Evolutionary conservation across 1,284 basidiomycete species (phyloP), one percentile per base, ranked within the genome.

Genomic region (Peniophora sp.): DNA sequence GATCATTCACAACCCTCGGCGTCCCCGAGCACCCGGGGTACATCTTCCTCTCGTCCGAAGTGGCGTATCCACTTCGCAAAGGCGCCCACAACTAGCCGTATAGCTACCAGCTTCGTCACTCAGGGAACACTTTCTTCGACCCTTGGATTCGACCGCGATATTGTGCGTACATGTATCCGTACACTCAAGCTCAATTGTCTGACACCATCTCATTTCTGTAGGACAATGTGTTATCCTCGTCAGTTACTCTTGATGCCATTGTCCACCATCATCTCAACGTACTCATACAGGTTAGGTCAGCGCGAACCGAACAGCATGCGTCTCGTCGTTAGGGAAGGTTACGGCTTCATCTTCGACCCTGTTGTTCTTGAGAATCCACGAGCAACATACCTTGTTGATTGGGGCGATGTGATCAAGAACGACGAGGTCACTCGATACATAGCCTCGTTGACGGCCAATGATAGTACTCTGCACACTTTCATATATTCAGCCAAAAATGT

Each of bases 261-360:
- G 39, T 35, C 44, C 24, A 32, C 45, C 15, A 54, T 54, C 17
- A 44, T 54, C 9, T 24, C 18, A 52, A 49, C 22, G 6, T 44
- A 32, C 27, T 51, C 36, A 24, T 48, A 15, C 37, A 77, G 73
- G 42, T 62, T 74, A 39, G 54, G 62, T 41, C 56, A 55, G 6
- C 58, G 58, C 45, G 50, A 58, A 10, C 65, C 68, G 3, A 60
- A 68, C n/a, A 63, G 69, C 47, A 59, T 72, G 32, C 68, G 69
- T 10, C 47, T 78, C 5, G 64, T 69, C 42, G 65, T 70, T 20
- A 54, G 61, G 27, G 48, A 50, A 1, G 56, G 73, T 23, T 57
- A 73, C 51, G 75, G 70, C 0, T 83, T 82, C 54, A 44, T 80
- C 8, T 70, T 73, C 47, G 72, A 79, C 51, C 81, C 81, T 0